Conservation (phyloP, 192 early-diverging fungal genomes). For the Chytriomyces confervae region DNA sequence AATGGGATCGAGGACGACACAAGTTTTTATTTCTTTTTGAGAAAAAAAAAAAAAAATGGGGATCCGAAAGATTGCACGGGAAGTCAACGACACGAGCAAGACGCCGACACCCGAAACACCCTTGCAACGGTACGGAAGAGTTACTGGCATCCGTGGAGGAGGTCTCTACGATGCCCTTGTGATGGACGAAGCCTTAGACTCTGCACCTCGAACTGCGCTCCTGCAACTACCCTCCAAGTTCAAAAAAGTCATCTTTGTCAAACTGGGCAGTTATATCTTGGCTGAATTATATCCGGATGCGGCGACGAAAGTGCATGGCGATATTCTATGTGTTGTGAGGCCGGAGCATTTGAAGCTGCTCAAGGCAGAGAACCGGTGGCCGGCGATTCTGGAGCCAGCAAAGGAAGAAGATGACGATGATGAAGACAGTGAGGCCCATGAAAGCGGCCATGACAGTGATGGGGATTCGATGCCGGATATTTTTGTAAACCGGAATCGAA, state of each 20-base stretch:
- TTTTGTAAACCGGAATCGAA: conserved; percentile 28
- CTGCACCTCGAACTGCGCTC: neutral
- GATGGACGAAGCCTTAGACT: neutral
- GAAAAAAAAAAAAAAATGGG: neutral
- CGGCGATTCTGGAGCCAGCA: conserved; percentile 1
- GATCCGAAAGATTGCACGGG: conserved; percentile 4
- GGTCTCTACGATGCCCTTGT: conserved; percentile 17
- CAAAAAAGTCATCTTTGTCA: conserved; percentile 16
- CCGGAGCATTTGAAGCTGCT: conserved; percentile 17
- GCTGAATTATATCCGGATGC: neutral
- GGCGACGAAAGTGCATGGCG: conserved; percentile 19
- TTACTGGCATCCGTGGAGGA: conserved; percentile 11
- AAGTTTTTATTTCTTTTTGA: conserved; percentile 9
- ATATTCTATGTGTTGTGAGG: conserved; percentile 13
- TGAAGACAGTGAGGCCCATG: neutral
- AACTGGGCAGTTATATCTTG: conserved; percentile 14
- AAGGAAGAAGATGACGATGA: neutral
- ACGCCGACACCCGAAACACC: neutral
- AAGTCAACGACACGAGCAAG: neutral
- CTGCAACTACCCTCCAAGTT: conserved; percentile 23
- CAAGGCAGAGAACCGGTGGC: neutral
- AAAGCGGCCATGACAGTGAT: neutral
- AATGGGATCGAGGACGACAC: too few species aligned
- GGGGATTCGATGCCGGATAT: conserved; percentile 4
- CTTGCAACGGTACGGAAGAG: conserved; percentile 20